Evolutionary conservation across 768 basidiomycete species (phyloP).

Genomic region (Cantharellus cinnabarinus): DNA sequence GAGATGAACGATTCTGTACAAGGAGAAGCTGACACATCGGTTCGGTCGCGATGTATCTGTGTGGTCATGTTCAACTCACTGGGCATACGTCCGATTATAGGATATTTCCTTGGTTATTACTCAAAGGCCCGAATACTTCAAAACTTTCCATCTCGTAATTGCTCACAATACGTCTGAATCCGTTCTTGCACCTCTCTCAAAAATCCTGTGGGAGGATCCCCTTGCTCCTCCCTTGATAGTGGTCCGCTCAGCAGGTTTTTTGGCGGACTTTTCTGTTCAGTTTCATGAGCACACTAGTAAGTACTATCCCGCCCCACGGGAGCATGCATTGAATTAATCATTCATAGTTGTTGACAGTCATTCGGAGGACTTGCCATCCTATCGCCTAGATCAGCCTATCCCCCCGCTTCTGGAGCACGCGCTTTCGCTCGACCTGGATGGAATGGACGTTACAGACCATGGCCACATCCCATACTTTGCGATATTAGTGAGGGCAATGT

Average conservation of each 20-base stretch:
- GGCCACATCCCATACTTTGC: slow-evolving; percentile 79
- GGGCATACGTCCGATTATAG: neutral
- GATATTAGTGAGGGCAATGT: slow-evolving; percentile 63
- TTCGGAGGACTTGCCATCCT: slow-evolving; percentile 47
- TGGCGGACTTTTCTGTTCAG: slow-evolving; percentile 76
- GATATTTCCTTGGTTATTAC: slow-evolving; percentile 26
- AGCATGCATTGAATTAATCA: neutral
- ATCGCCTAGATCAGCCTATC: slow-evolving; percentile 82
- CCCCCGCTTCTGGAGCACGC: slow-evolving; percentile 59
- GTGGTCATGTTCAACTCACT: neutral
- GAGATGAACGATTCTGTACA: slow-evolving; percentile 83
- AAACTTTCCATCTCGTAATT: slow-evolving; percentile 60
- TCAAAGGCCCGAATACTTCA: slow-evolving; percentile 31
- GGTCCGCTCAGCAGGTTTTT: slow-evolving; percentile 72
- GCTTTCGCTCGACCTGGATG: slow-evolving; percentile 43
- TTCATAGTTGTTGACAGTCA: slow-evolving; percentile 74
- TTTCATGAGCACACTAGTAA: slow-evolving; percentile 70
- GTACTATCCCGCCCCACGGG: neutral
- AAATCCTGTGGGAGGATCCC: slow-evolving; percentile 3
- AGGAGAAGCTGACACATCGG: slow-evolving; percentile 38
- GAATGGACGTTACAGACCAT: slow-evolving; percentile 77
- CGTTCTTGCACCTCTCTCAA: slow-evolving; percentile 1
- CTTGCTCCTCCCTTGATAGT: slow-evolving; percentile 47
- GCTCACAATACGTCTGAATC: slow-evolving; percentile 48
- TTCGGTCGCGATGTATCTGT: slow-evolving; percentile 10